Percentiles rank a stretch among this genome's conserved stretches.
Evolutionary conservation across 1,284 basidiomycete genomes (phyloP).

Genomic region (Cerrena zonata): DNA sequence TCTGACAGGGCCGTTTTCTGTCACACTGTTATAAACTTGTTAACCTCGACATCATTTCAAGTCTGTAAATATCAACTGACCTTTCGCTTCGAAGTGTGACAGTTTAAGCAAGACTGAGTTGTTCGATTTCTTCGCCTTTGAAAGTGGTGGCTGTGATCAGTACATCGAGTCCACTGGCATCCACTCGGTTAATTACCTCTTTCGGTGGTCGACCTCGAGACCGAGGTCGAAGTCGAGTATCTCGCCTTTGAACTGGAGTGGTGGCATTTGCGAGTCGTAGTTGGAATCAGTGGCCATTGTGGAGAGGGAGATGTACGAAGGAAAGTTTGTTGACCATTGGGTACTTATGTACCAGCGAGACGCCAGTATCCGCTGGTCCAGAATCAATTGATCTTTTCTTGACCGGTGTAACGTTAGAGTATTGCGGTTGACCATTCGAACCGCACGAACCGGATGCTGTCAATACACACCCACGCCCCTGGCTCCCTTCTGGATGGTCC

Average conservation of each 20-base stretch:
- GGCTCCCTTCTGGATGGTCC: conserved; percentile 20
- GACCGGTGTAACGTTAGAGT: conserved; percentile 13
- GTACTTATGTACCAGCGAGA: conserved; percentile 24
- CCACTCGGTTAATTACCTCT: conserved; percentile 37
- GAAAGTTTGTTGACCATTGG: conserved; percentile 7
- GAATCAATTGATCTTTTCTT: conserved; percentile 21
- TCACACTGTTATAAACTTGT: conserved; percentile 68
- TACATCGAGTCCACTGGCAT: background rate
- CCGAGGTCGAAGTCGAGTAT: conserved; percentile 66
- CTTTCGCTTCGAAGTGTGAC: conserved; percentile 88
- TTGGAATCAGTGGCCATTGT: conserved; percentile 32
- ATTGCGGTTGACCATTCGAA: conserved; percentile 15
- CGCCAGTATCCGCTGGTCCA: conserved; percentile 17
- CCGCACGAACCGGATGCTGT: conserved; percentile 12
- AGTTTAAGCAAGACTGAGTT: conserved; percentile 83
- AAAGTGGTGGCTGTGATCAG: conserved; percentile 11
- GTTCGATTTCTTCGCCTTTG: conserved; percentile 76
- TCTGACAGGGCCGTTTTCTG: conserved; percentile 77
- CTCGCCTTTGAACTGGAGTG: conserved; percentile 56
- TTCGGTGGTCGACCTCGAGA: conserved; percentile 60
- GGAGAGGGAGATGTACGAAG: conserved; percentile 17
- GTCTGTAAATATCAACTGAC: too few species aligned
- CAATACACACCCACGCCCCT: conserved; percentile 22
- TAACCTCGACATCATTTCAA: too few species aligned
- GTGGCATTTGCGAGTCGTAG: conserved; percentile 18